phyloP scores from a whole-genome alignment of 2,329 filamentous ascomycete genomes.

The Fusarium mangiferae region DNA sequence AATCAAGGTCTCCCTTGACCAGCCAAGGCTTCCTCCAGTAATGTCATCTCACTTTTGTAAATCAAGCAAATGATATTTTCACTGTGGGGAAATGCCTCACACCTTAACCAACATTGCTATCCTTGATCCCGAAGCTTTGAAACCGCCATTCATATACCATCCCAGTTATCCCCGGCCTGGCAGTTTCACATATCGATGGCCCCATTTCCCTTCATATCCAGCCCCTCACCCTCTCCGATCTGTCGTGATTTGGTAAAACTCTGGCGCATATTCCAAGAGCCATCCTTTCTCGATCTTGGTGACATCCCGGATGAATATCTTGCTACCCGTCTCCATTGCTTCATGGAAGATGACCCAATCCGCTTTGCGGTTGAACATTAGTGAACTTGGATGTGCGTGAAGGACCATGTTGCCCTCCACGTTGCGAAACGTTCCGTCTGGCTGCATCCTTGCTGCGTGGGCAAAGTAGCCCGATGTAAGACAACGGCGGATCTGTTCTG shows the following conservation, averaged over 20 bases:
- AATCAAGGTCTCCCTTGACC: slow-evolving; percentile 4
- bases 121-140: slow-evolving; percentile 31
- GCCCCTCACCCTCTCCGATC: slow-evolving; percentile 40
- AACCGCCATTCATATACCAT: slow-evolving; percentile 28
- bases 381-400: slow-evolving; percentile 88
- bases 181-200: slow-evolving; percentile 34
- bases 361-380: slow-evolving; percentile 96
- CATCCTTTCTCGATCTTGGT: slow-evolving; percentile 95
- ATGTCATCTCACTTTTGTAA: slow-evolving; percentile 29
- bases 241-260: slow-evolving; percentile 75
- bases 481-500: slow-evolving; percentile 83
- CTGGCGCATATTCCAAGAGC: slow-evolving; percentile 87
- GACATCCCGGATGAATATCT: slow-evolving; percentile 90
- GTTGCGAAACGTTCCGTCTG: slow-evolving; percentile 88
- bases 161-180: slow-evolving; percentile 21
- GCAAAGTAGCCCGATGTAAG: slow-evolving; percentile 92
- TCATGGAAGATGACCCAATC: slow-evolving; percentile 98
- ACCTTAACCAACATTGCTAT: slow-evolving; percentile 7
- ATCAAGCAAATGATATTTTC: slow-evolving; percentile 18
- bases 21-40: slow-evolving; percentile 1
- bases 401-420: slow-evolving; percentile 82
- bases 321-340: slow-evolving; percentile 86
- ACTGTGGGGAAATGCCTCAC: slow-evolving; percentile 33
- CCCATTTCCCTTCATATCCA: slow-evolving; percentile 14
- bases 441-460: slow-evolving; percentile 92